These are phyloP conservation scores for Fomes fomentarius DNA, from an alignment of 1,284 basidiomycete species.

Conservation along the genomic window DNA sequence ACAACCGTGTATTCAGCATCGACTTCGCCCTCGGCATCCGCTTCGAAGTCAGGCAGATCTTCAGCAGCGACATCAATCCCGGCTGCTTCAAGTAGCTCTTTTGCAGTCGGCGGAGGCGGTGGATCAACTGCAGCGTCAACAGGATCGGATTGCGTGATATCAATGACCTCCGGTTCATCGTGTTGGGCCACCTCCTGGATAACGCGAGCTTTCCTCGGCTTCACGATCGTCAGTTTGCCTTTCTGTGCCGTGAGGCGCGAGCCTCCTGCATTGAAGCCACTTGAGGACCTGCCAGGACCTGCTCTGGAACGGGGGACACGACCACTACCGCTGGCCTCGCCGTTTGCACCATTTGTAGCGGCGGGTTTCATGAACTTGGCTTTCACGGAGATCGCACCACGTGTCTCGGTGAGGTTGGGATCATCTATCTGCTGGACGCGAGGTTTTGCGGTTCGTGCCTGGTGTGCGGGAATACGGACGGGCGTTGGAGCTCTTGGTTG, in stretches of 20 bases:
- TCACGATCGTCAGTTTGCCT: conserved; percentile 23
- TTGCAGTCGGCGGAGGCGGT: conserved; percentile 37
- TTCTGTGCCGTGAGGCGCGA: conserved; percentile 24
- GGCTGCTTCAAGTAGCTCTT: conserved; percentile 51
- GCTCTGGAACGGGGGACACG: conserved; percentile 37
- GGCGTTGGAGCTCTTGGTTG: background rate
- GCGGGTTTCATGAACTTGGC: conserved; percentile 37
- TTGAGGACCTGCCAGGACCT: conserved; percentile 50
- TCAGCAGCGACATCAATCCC: conserved; percentile 43
- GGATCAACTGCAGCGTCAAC: background rate
- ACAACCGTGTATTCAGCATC: conserved; percentile 4
- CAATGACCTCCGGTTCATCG: background rate
- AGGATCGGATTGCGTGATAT: background rate
- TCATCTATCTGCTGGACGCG: conserved; percentile 53
- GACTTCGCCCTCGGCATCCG: conserved; percentile 36
- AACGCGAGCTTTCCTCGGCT: conserved; percentile 1
- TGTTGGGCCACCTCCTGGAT: background rate
- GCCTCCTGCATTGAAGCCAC: conserved; percentile 29
- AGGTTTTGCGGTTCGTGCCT: conserved; percentile 51
- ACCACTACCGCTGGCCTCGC: background rate
- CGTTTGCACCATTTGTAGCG: background rate
- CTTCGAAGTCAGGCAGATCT: conserved; percentile 59
- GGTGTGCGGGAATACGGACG: conserved; percentile 42
- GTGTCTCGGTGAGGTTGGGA: conserved; percentile 28
- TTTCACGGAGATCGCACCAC: conserved; percentile 50